Conservation (phyloP, 1,284 basidiomycete species). For the Melanopsichium pennsylvanicum region DNA sequence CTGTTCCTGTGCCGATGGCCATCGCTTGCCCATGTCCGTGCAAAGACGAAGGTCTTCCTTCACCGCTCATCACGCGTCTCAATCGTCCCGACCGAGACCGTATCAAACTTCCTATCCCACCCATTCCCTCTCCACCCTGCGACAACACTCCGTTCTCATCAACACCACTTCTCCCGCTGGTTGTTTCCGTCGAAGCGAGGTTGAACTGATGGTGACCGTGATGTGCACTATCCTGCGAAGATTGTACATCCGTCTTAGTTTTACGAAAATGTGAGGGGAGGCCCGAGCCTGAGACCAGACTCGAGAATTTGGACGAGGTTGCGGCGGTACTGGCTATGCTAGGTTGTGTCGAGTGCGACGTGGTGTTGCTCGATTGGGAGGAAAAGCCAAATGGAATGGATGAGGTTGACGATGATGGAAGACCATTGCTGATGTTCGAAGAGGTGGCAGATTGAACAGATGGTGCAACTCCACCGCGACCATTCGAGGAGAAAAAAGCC, state of each 20-base stretch:
- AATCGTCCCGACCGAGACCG: conserved; percentile 14
- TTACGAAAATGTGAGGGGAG: conserved; percentile 19
- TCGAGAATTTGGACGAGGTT: neutral
- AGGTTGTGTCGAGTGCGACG: neutral
- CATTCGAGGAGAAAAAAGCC: neutral
- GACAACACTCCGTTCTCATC: no score
- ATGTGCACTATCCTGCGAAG: neutral
- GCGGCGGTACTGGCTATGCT: neutral
- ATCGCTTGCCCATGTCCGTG: neutral
- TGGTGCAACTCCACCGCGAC: neutral
- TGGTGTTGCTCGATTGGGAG: neutral
- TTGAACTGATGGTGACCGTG: conserved; percentile 33
- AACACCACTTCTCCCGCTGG: no score
- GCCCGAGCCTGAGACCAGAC: neutral
- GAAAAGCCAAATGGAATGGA: conserved; percentile 14
- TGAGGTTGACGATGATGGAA: conserved; percentile 11
- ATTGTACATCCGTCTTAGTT: neutral
- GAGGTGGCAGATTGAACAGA: neutral
- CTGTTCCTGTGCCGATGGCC: neutral
- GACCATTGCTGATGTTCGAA: conserved; percentile 7
- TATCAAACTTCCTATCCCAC: conserved; percentile 3
- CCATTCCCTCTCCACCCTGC: neutral
- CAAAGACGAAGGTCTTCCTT: neutral
- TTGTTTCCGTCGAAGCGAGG: neutral
- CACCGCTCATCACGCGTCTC: conserved; percentile 1